Conservation (phyloP, 805 yeast genomes). For the Ogataea zsoltii region DNA sequence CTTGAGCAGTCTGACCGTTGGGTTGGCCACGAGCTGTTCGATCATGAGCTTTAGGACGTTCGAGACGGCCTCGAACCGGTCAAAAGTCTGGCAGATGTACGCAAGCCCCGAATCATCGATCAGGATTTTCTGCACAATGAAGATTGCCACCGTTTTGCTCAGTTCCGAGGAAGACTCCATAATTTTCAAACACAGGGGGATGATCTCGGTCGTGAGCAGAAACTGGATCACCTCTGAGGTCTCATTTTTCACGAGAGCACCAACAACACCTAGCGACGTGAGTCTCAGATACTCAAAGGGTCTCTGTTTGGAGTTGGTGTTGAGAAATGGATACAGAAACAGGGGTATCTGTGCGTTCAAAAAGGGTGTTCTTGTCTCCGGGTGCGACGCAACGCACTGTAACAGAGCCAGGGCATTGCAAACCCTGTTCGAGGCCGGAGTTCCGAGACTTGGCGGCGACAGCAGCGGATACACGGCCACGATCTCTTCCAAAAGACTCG, state of each 20-base stretch:
- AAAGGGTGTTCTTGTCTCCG: constrained; percentile 82
- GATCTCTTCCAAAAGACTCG: constrained; percentile 85
- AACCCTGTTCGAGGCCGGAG: constrained; percentile 87
- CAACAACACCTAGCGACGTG: constrained; percentile 94
- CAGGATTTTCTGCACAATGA: constrained; percentile 89
- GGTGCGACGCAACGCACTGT: constrained; percentile 96
- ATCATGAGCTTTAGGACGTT: constrained; percentile 85
- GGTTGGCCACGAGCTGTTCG: constrained; percentile 72
- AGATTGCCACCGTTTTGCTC: constrained; percentile 94
- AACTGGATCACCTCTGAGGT: constrained; percentile 93
- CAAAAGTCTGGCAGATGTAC: constrained; percentile 93
- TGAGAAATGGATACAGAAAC: constrained; percentile 89
- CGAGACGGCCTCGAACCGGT: constrained; percentile 91
- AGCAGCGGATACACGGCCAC: constrained; percentile 86
- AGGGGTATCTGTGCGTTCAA: constrained; percentile 89
- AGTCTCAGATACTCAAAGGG: constrained; percentile 92
- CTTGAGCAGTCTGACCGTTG: constrained; percentile 81
- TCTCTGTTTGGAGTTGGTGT: constrained; percentile 87
- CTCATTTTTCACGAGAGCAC: constrained; percentile 94
- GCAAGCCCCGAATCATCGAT: constrained; percentile 89
- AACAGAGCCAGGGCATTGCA: constrained; percentile 93
- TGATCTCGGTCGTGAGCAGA: constrained; percentile 90
- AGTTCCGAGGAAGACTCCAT: constrained; percentile 95
- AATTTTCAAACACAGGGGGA: constrained; percentile 89
- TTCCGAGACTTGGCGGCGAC: constrained; percentile 82